Base-by-base conservation (phyloP, 352 stramenopile genomes). In the Globisporangium carolinianum region DNA sequence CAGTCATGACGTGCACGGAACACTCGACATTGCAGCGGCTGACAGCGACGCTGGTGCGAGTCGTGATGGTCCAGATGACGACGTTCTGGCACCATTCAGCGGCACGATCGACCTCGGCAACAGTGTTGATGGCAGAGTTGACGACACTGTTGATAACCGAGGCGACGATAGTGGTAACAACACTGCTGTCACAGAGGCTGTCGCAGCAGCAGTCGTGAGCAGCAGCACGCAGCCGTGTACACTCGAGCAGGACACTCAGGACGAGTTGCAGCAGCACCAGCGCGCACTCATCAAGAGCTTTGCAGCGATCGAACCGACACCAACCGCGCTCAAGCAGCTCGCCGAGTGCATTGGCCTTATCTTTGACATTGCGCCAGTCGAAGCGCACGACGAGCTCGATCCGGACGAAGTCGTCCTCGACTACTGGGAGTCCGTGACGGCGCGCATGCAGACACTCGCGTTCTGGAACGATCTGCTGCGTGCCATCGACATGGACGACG, bases 321-420 rank as follows among this genome's bases (percentile, higher is more conserved):
- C 79, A 4, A 79, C 76, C 2, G 74, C 74, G 1, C 66, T 91
- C 42, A 79, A 75, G 12, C 78, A 88, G 36, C 63, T 92, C 3
- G 73, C 78, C 0, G 80, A 91, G 51, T 92, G 80, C 37, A 46
- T 91, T 24, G 79, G 83, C 6, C 49, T 89, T 10, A 76, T 92
- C 18, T 68, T 89, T n/a, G 65, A 61, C 6, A 79, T 92, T 11
- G 66, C 82, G 43, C 76, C 83, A 3, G 63, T 89, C 2, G 68
- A 86, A 60, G 63, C 66, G 0, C 78, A 48, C 10, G 80, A 90
- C 57, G 78, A 88, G 42, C 64, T 87, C 53, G 79, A 92, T 52
- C 74, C 75, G 4, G 81, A 91, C 14, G 82, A 89, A 51, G 69
- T 86, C 12, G 68, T 89, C 36, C 83, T 89, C 69, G 75, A 91